A percentile compares a stretch with the other conserved stretches of the same genome.
Evolutionary conservation across 805 yeast species (phyloP).

Genomic region (Tetrapisispora pingtungensis): DNA sequence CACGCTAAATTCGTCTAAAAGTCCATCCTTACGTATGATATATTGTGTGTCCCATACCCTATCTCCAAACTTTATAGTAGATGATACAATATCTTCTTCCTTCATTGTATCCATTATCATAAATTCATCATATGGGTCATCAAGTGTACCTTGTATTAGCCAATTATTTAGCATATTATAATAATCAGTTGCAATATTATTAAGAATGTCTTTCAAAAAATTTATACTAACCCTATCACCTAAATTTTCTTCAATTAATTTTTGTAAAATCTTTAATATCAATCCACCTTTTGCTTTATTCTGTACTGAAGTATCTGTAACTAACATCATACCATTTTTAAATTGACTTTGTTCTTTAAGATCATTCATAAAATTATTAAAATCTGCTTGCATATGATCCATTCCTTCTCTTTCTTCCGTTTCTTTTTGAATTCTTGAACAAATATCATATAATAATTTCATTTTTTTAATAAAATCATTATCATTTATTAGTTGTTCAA

Average conservation of each 20-base stretch:
- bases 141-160: conserved; percentile 63
- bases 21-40: conserved; percentile 62
- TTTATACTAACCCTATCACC: conserved; percentile 53
- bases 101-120: conserved; percentile 41
- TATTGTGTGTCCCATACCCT: conserved; percentile 69
- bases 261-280: conserved; percentile 52
- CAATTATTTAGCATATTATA: conserved; percentile 64
- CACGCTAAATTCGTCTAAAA: conserved; percentile 51
- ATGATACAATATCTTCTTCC: conserved; percentile 5
- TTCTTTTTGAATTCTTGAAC: conserved; percentile 39
- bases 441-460: conserved; percentile 49
- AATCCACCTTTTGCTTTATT: conserved; percentile 66
- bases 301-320: conserved; percentile 43
- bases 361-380: conserved; percentile 35
- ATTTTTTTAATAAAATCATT: conserved; percentile 32
- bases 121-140: conserved; percentile 79
- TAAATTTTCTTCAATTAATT: conserved; percentile 41
- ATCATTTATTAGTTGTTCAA: conserved; percentile 42
- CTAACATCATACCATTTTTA: conserved; percentile 27
- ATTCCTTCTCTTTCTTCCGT: conserved; percentile 32
- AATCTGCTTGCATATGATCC: conserved; percentile 29
- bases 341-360: conserved; percentile 32
- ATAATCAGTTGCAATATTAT: conserved; percentile 52
- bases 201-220: conserved; percentile 45
- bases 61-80: conserved; percentile 34